A percentile compares a stretch with the other conserved stretches of the same genome.
phyloP scores from a whole-genome alignment of 805 yeast species.

The Saccharomycopsis sp. region DNA sequence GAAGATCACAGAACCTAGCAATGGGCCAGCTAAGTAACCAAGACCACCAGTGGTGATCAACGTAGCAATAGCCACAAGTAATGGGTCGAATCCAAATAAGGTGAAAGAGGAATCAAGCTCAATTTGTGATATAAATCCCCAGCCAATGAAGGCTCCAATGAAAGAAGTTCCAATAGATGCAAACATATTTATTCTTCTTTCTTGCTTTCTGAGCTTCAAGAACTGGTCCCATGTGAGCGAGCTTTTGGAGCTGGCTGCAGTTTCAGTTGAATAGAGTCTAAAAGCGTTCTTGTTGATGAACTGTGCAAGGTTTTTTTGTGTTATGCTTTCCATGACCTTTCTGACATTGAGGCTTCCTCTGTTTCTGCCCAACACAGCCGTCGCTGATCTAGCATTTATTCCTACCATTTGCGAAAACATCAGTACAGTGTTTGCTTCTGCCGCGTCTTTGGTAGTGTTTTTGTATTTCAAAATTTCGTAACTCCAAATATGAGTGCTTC shows the following conservation, averaged over 20 bases:
- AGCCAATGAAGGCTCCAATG: constrained; percentile 58
- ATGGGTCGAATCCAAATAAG: constrained; percentile 84
- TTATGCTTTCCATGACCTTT: neutral
- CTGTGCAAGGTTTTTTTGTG: neutral
- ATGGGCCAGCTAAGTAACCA: constrained; percentile 81
- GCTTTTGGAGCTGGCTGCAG: neutral
- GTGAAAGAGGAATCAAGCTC: constrained; percentile 85
- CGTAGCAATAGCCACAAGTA: constrained; percentile 70
- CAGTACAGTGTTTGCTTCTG: neutral
- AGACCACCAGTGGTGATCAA: constrained; percentile 64
- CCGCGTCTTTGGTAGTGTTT: neutral
- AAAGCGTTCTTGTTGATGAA: neutral
- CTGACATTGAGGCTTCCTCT: neutral
- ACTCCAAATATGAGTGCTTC: neutral
- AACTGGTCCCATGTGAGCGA: constrained; percentile 65
- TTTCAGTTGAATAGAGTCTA: constrained; percentile 1
- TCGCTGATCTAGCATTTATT: constrained; percentile 1
- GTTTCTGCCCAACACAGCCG: neutral
- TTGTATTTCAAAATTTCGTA: neutral
- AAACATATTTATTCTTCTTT: constrained; percentile 59
- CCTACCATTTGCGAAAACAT: neutral
- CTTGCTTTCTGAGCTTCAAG: constrained; percentile 65
- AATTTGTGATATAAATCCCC: constrained; percentile 69
- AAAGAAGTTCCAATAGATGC: constrained; percentile 66
- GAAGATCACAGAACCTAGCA: constrained; percentile 67